Base-by-base conservation (phyloP, 2,329 filamentous ascomycete species). In the Allantophomopsis lycopodina region DNA sequence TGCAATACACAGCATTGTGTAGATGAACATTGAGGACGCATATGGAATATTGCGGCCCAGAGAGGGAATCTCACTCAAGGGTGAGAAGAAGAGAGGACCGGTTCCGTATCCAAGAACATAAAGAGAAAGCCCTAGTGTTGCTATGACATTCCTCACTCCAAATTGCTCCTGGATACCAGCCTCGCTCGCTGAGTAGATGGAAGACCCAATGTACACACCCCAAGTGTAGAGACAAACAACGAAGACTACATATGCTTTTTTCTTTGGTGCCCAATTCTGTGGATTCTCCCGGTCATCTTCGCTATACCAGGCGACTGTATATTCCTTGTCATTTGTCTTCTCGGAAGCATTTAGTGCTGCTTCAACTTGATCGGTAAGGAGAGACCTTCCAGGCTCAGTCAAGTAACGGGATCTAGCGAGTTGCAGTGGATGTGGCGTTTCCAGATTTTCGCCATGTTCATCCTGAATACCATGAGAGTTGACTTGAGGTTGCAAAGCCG, bases 61-160 rank as follows among this genome's bases (percentile, higher is more conserved):
- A 35, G 65, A 53, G 48, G 68, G 73, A 32, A 82, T 63, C 60
- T 89, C 83, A 2, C 76, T 83, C 3, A 87, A 60, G 1, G 83
- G 83, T 2, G 81, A 81, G 65, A 79, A 83, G 16, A 87, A 63
- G 0, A 74, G 71, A 2, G 83, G 82, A 1, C 81, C 82, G 40
- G 79, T 73, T 1, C 77, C 83, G 36, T 84, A 79, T 31, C 77
- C 77, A 7, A 83, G 58, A 13, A 83, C 77, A 59, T 77, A 85
- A 37, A 83, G 65, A 0, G 77, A 77, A 0, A 83, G 68, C 15
- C 79, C 78, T 10, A 85, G 60, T 0, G 69, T 68, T 2, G 73
- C 71, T 8, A 66, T 61, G 7, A 69, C 59, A 21, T 63, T 53
- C 15, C 61, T 61, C 32, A 79, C 67, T 21, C 63, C 62, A 45